Base-by-base conservation (phyloP, 352 stramenopile species). In the Pythium myriotylum region DNA sequence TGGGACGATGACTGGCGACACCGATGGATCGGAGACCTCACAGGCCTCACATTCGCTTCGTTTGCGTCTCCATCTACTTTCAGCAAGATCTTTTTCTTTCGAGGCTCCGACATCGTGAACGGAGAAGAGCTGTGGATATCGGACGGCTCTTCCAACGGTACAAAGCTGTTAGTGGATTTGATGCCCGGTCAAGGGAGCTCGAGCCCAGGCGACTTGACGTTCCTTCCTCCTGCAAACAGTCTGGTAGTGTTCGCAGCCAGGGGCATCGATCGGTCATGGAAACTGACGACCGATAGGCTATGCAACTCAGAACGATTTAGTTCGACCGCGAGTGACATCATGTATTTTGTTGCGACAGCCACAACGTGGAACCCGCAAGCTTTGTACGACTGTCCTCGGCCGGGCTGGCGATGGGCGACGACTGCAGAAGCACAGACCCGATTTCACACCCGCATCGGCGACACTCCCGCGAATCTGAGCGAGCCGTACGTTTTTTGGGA, bases 81-180 rank as follows among this genome's bases (percentile, higher is more conserved):
- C 20, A 54, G 68, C 0, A 58, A 59, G 0, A 45, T 56, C 14
- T 68, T 95, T 19, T 80, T 79, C 26, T 91, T 87, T 27, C 51
- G 68, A 17, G 86, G 79, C 1, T 62, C 63, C 8, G 72, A 91
- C 41, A 40, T 19, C 10, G 32, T 40, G 2, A 47, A 79, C 43
- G 85, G 86, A 9, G 62, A 73, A 32, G 87, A 96, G 50, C 74
- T 96, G 4, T 94, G 86, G 84, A 41, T 69, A 4, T 86, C 78
- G 7, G 79, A 92, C 23, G 72, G 81, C 32, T 72, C 67, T 1
- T 29, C 48, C 12, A 59, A 66, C n/a, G 69, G 70, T 4, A 86
- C 82, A 17, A 46, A 50, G 16, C 58, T 91, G n/a, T 47, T 92
- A 5, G 70, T 60, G 10, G 88, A 96, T 51, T 41, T 94, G 12